Base-by-base conservation (phyloP, 2,329 filamentous ascomycete genomes). In the Colletotrichum nymphaeae region DNA sequence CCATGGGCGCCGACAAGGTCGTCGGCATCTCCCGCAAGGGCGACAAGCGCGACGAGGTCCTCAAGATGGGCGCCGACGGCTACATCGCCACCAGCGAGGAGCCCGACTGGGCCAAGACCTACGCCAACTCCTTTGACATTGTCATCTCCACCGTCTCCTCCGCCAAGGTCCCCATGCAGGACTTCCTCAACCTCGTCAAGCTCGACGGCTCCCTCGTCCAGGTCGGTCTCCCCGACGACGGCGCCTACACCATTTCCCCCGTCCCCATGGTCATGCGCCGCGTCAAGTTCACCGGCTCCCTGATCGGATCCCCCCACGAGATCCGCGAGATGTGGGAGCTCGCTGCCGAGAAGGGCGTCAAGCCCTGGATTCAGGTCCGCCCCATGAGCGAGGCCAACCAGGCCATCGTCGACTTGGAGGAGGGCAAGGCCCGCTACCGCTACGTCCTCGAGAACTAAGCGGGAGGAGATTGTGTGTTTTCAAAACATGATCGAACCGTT, bases 1-100 rank as follows among this genome's bases (percentile, higher is more conserved):
- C 92, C 1, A 81, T 94, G 12, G 89, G 88, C 11, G 89, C 88
- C n/a, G 89, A 92, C 62, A 85, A 86, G 58, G 88, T 92, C 14
- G 87, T 91, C 8, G 90, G 87, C 9, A 91, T 92, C 78, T 91
- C 88, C 16, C 86, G 90, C 52, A 86, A 81, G 22, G 81, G 80
- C 6, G 81, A 79, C 68, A 92, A 92, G 84, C 84, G 84, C 57
- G 84, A 84, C 1, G 90, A 92, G 77, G 89, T 88, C 1, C 77
- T 86, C 64, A 85, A 86, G 67, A 85, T 92, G 81, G 90, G 90
- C 19, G 90, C 89, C 5, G 88, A 89, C 81, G 86, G 78, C 83
- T 84, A 83, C 74, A 83, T 84, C 58, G 81, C 83, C 14, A 83
- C 82, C 8, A 79, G 75, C n/a, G 81, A 90, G 26, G 87, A 91